These are phyloP conservation scores for Neurospora tetraspora DNA, from an alignment of 495 filamentous ascomycete genomes.

Conservation along the genomic window DNA sequence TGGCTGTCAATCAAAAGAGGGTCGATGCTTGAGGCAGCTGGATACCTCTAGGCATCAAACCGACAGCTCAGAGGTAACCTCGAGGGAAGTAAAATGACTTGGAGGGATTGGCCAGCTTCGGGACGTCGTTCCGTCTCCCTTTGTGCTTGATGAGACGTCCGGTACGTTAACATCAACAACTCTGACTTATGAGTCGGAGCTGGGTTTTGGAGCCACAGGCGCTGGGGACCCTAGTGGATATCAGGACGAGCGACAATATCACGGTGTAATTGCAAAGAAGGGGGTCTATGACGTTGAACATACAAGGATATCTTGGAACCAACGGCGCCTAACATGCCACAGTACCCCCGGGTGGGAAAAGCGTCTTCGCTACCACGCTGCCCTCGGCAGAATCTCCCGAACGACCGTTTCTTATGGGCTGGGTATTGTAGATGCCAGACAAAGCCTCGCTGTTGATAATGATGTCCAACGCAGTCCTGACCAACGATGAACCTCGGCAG, in stretches of 20 bases:
- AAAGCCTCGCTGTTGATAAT: neutral
- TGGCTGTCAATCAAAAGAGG: too few relatives aligned
- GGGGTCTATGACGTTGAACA: neutral
- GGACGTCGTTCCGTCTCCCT: neutral
- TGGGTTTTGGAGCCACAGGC: neutral
- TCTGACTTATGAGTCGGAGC: neutral
- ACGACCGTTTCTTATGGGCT: neutral
- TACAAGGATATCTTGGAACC: neutral
- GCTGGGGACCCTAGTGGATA: neutral
- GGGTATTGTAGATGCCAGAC: neutral
- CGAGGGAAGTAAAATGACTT: neutral
- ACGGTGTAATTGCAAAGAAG: neutral
- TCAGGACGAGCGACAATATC: neutral
- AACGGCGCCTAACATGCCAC: neutral
- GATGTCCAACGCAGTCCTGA: neutral
- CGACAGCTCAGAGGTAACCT: neutral
- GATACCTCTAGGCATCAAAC: neutral
- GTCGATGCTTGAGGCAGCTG: neutral
- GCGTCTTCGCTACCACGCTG: neutral
- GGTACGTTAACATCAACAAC: neutral
- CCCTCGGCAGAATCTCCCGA: neutral
- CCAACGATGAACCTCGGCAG: neutral
- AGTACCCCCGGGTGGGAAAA: neutral
- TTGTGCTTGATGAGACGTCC: neutral
- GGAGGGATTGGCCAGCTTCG: neutral